Conservation (phyloP, 306 rosid genomes). For the Medicago truncatula region MtrunA17r5.0-ANR NC_053049.1:37221001-37221500, state of each 20-base stretch:
- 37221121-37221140: slow-evolving; percentile 83
- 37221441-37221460: slow-evolving; percentile 80
- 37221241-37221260: background rate
- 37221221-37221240: slow-evolving; percentile 58
- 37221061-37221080: slow-evolving; percentile 86
- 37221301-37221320: background rate
- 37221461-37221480: slow-evolving; percentile 81
- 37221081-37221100: slow-evolving; percentile 80
- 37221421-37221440: slow-evolving; percentile 68
- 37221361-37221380: slow-evolving; percentile 73
- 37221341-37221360: slow-evolving; percentile 91
- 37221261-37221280: background rate
- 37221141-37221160: slow-evolving; percentile 87
- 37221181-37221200: slow-evolving; percentile 94
- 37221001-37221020: slow-evolving; percentile 9
- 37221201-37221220: slow-evolving; percentile 97
- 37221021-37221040: slow-evolving; percentile 59
- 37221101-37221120: slow-evolving; percentile 71
- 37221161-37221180: slow-evolving; percentile 87
- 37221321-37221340: slow-evolving; percentile 18
- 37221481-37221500: slow-evolving; percentile 95
- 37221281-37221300: background rate
- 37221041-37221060: slow-evolving; percentile 85
- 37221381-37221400: slow-evolving; percentile 65
- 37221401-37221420: slow-evolving; percentile 62